Base-by-base conservation (phyloP, 345 rosid genomes). In the Rubroshorea leprosula region DNA sequence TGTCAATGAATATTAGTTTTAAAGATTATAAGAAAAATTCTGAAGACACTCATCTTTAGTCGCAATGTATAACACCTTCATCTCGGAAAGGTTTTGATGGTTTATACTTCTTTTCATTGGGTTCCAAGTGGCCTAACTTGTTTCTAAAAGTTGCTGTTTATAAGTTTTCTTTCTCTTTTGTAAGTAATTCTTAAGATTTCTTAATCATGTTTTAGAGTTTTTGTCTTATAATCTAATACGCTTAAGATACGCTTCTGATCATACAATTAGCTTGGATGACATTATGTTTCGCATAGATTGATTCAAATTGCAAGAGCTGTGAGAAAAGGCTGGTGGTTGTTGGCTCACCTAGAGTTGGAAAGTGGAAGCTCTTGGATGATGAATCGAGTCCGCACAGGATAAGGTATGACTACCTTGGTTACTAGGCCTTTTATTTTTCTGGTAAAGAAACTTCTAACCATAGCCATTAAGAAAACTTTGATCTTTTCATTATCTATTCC, bases 101-200 rank as follows among this genome's bases (percentile, higher is more conserved):
- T 59, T 68, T 85, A 26, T 88, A 88, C 71, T 70, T 79, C 52
- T 85, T 85, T 69, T 19, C 76, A 18, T 49, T 81, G 27, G 69
- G 78, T 27, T 23, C 58, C 68, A 79, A 61, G 60, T 16, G 49
- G 43, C 75, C 72, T 0, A 6, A 65, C 18, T 72, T 81, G 43
- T 81, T 88, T 62, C 62, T 65, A 54, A 62, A 67, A 60, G 80
- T 82, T 23, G 90, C 90, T 29, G 58, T 68, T 51, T 88, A 81
- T 57, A 55, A 49, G 0, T 88, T 88, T 72, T 60, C 49, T 10
- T 88, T 88, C 73, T 74, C 74, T 23, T 26, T 63, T 22, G 87
- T 79, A 72, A 79, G 87, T 70, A 60, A 55, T 43, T n/a, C 31
- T 20, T 13, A 31, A 38, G 53, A 23, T 46, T 19, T 31, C 22